Percentiles rank a stretch among this genome's conserved stretches.
Conservation (phyloP, 2,329 filamentous ascomycete species). For the Periconia sp. region DNA sequence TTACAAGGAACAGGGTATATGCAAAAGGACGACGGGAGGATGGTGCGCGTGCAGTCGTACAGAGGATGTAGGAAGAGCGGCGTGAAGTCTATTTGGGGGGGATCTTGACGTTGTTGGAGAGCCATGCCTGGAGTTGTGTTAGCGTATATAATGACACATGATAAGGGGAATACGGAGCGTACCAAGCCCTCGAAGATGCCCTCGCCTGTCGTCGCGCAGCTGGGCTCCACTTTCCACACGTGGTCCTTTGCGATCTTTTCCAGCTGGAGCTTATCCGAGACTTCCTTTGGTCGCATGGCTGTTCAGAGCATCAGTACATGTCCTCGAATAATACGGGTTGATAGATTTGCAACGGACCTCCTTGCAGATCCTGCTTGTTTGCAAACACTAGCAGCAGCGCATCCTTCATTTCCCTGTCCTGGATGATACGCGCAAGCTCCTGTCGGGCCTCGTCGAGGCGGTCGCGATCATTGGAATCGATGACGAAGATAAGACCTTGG, state of each 20-base stretch:
- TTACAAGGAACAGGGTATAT: conserved; percentile 46
- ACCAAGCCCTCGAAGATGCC: conserved; percentile 60
- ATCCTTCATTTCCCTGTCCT: conserved; percentile 98
- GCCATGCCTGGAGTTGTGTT: conserved; percentile 47
- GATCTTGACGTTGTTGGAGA: conserved; percentile 58
- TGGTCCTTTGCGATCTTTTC: conserved; percentile 59
- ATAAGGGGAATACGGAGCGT: conserved; percentile 16
- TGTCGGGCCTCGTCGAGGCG: conserved; percentile 96
- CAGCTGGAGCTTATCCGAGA: conserved; percentile 56
- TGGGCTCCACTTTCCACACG: conserved; percentile 61
- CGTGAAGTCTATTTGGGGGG: conserved; percentile 46
- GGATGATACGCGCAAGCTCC: conserved; percentile 97
- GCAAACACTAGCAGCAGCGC: conserved; percentile 96
- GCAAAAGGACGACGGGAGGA: conserved; percentile 33
- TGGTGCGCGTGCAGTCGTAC: conserved; percentile 41
- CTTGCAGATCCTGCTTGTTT: conserved; percentile 98
- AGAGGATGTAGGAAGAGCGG: conserved; percentile 12
- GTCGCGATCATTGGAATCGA: conserved; percentile 98
- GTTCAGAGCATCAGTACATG: conserved; percentile 19
- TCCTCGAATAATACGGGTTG: too few species aligned
- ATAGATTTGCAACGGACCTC: conserved; percentile 55
- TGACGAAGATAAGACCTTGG: conserved; percentile 99
- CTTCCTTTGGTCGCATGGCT: conserved; percentile 59
- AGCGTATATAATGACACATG: neutral
- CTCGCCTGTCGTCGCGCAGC: conserved; percentile 60